Conservation (phyloP, 768 basidiomycete genomes). For the Lactarius pseudohatsudake region DNA sequence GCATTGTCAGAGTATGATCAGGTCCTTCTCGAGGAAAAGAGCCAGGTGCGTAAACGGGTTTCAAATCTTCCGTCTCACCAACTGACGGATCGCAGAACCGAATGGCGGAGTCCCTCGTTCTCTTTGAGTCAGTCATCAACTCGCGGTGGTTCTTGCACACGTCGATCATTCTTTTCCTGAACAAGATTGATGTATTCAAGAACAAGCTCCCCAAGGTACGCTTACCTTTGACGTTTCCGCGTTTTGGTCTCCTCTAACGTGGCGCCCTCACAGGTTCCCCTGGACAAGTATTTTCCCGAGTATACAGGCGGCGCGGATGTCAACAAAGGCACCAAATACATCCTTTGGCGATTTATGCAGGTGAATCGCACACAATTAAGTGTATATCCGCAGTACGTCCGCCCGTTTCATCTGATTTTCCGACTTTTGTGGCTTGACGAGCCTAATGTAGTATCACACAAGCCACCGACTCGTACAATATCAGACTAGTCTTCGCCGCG, state of each 20-base stretch:
- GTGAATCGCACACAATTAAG: conserved; percentile 79
- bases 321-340: conserved; percentile 93
- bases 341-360: conserved; percentile 93
- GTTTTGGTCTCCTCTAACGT: no score
- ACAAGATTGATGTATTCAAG: conserved; percentile 78
- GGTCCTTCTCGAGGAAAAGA: conserved; percentile 66
- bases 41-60: conserved; percentile 46
- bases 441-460: conserved; percentile 58
- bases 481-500: conserved; percentile 79
- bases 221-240: background rate
- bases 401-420: background rate
- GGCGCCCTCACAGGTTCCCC: conserved; percentile 49
- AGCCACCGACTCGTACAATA: conserved; percentile 86
- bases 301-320: conserved; percentile 88
- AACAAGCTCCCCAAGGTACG: conserved; percentile 59
- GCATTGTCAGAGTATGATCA: conserved; percentile 77
- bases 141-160: conserved; percentile 73
- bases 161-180: conserved; percentile 67
- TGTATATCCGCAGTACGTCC: conserved; percentile 82
- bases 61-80: background rate
- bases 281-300: conserved; percentile 80
- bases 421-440: no score
- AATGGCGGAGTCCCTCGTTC: conserved; percentile 70
- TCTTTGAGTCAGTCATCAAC: conserved; percentile 78
- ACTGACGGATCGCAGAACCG: conserved; percentile 51